Base-by-base conservation (phyloP, 163 green algal genomes). In the Scenedesmus sp. region DNA sequence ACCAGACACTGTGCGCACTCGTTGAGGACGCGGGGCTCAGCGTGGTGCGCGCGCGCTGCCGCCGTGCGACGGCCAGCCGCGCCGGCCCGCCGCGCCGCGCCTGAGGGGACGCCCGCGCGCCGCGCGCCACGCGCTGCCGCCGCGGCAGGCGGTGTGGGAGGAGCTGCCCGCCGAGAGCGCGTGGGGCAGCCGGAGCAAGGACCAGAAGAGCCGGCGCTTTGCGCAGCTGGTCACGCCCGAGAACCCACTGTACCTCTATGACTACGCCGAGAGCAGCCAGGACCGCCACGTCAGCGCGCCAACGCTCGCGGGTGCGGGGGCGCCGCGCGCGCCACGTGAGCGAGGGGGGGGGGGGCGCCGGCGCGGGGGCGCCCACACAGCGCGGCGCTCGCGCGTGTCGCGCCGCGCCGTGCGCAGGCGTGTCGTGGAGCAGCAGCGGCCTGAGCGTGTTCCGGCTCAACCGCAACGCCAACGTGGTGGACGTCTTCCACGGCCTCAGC, bases 11-110 rank as follows among this genome's bases (percentile, higher is more conserved):
- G 22, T 22, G 63, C 0, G 62, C 6, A 10, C 7, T 77, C 36
- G 69, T 97, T 31, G 83, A 91, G 7, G 60, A 86, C 1, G 81
- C 66, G 0, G 89, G 89, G 4, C 72, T 96, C 9, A 88, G 74
- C 2, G 87, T 91, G 70, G 85, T 88, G 42, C 47, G 70, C 72
- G 29, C 4, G n/a, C n/a, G n/a, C n/a, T n/a, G n/a, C n/a, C n/a
- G n/a, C n/a, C n/a, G n/a, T n/a, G n/a, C n/a, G n/a, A n/a, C n/a
- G n/a, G n/a, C n/a, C n/a, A n/a, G n/a, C n/a, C n/a, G n/a, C n/a
- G n/a, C n/a, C n/a, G n/a, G n/a, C n/a, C n/a, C n/a, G n/a, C n/a
- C n/a, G n/a, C n/a, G n/a, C n/a, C n/a, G n/a, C n/a, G n/a, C n/a
- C n/a, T n/a, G n/a, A n/a, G n/a, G n/a, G n/a, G n/a, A n/a, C n/a